phyloP scores from a whole-genome alignment of 176 grass and related monocot genomes.

The Tillandsia leiboldiana region DNA sequence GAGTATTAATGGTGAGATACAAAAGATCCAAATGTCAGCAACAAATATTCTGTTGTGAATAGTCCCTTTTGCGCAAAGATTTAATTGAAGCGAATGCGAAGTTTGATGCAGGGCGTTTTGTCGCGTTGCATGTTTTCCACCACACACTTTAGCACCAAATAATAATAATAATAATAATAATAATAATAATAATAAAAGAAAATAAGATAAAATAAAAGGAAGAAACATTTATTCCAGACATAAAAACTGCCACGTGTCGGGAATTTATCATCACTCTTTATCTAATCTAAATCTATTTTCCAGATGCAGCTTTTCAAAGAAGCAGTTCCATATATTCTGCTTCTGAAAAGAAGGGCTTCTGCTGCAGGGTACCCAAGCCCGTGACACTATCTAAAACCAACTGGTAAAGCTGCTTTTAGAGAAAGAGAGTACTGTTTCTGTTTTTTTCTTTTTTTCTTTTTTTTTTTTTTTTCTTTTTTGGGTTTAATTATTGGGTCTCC shows the following conservation, averaged over 20 bases:
- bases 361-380: background rate
- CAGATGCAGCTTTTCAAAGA: background rate
- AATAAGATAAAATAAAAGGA: background rate
- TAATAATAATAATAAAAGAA: no score
- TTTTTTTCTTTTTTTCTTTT: no score
- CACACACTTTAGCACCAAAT: background rate
- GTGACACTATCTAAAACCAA: background rate
- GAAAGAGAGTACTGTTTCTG: no score
- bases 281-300: no score
- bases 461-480: no score
- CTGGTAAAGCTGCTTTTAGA: background rate
- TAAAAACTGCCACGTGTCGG: background rate
- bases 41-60: background rate
- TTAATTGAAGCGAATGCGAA: background rate
- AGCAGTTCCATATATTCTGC: background rate
- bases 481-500: background rate
- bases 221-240: background rate
- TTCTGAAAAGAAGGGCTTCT: background rate
- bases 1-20: background rate
- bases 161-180: no score
- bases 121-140: background rate
- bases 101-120: background rate
- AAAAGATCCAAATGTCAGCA: background rate
- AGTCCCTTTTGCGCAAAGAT: background rate
- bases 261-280: no score